These are phyloP conservation scores for Cladosporium sp. DNA, from an alignment of 2,329 filamentous ascomycete species.

Conservation along the genomic window DNA sequence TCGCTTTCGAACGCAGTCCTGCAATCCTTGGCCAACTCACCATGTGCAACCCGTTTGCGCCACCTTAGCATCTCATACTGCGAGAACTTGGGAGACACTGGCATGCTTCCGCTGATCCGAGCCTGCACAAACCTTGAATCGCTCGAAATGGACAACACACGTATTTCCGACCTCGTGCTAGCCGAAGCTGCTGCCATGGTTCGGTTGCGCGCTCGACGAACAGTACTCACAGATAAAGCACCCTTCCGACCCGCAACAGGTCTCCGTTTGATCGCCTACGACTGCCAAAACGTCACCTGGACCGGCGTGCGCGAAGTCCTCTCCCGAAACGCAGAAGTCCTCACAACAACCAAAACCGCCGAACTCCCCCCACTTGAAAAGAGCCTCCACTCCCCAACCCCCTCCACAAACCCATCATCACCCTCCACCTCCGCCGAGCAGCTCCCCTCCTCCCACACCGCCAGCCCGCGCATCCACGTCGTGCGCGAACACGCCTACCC, in stretches of 20 bases:
- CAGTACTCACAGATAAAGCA: constrained; percentile 37
- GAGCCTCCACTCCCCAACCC: constrained; percentile 4
- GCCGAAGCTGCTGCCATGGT: constrained; percentile 81
- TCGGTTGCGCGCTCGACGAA: constrained; percentile 47
- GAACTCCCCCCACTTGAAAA: constrained; percentile 25
- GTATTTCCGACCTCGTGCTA: constrained; percentile 80
- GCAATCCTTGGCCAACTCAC: constrained; percentile 69
- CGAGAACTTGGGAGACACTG: constrained; percentile 75
- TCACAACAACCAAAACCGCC: constrained; percentile 40
- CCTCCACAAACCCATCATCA: constrained; percentile 25
- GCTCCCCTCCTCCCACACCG: constrained; percentile 10
- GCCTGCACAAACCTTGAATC: constrained; percentile 65
- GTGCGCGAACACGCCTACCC: constrained; percentile 54
- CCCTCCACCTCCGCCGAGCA: constrained; percentile 25
- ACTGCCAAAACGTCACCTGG: constrained; percentile 91
- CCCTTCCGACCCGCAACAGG: constrained; percentile 49
- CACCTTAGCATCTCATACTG: constrained; percentile 90
- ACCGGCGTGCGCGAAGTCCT: constrained; percentile 83
- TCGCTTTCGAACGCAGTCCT: constrained; percentile 72
- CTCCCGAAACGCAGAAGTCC: constrained; percentile 74
- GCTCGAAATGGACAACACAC: constrained; percentile 89
- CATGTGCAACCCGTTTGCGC: constrained; percentile 66
- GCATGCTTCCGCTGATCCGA: constrained; percentile 79
- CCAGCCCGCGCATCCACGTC: constrained; percentile 25
- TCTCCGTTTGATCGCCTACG: constrained; percentile 77